Evolutionary conservation across 78 protist genomes (phyloP).

Genomic region (Cavenderia fasciculata): DNA sequence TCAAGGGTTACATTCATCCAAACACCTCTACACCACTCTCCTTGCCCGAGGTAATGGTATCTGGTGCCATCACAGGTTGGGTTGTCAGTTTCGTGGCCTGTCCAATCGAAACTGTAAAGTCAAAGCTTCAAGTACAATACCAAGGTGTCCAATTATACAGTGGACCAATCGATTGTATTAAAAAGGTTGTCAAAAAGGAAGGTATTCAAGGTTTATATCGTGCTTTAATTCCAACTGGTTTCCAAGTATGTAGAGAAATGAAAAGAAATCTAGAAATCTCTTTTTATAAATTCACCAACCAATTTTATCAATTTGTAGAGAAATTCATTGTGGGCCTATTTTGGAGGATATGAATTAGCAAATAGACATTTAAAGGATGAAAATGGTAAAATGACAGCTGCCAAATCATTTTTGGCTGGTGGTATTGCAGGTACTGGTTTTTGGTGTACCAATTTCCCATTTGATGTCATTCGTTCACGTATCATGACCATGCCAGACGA

Average conservation of each 20-base stretch:
- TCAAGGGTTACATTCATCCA: constrained; percentile 38
- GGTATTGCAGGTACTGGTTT: constrained; percentile 76
- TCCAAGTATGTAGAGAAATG: too few relatives aligned
- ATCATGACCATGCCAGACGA: constrained; percentile 61
- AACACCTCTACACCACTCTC: constrained; percentile 38
- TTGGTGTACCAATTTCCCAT: constrained; percentile 56
- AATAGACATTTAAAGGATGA: constrained; percentile 6
- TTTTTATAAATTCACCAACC: too few relatives aligned
- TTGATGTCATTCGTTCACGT: constrained; percentile 66
- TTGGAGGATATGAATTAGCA: constrained; percentile 62
- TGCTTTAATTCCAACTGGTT: constrained; percentile 67
- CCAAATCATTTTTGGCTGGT: constrained; percentile 71
- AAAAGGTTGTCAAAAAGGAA: constrained; percentile 13
- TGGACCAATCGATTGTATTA: constrained; percentile 72
- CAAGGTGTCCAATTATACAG: constrained; percentile 58
- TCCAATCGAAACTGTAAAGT: constrained; percentile 71
- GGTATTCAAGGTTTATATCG: constrained; percentile 53
- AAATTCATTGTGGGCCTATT: constrained; percentile 55
- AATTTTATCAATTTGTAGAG: too few relatives aligned
- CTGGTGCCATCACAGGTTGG: constrained; percentile 76
- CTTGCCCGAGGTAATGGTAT: constrained; percentile 44
- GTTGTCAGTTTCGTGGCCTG: constrained; percentile 60
- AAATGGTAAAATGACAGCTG: constrained; percentile 56
- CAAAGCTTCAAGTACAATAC: constrained; percentile 65
- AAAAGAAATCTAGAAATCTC: not conserved